Conservation (phyloP, 768 basidiomycete genomes). For the Russula griseocarnosa region DNA sequence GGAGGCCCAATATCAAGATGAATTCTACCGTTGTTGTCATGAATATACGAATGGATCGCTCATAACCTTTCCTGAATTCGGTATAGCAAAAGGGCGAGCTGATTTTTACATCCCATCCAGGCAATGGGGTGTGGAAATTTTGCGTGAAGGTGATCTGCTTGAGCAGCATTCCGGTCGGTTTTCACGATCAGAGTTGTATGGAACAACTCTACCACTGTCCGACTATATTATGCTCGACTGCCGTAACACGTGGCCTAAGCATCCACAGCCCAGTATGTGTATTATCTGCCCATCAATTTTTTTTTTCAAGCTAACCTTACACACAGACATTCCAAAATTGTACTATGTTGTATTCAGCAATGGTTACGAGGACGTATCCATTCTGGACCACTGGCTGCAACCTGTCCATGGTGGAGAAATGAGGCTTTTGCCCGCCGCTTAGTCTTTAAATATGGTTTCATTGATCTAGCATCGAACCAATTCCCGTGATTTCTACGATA, state of each 20-base stretch:
- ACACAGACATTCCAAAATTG: background rate
- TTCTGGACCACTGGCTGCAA: background rate
- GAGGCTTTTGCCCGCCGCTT: no score
- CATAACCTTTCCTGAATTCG: background rate
- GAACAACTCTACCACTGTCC: background rate
- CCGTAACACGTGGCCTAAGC: background rate
- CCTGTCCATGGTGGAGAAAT: background rate
- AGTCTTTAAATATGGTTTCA: no score
- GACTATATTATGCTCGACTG: background rate
- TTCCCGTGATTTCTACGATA: no score
- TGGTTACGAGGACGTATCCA: background rate
- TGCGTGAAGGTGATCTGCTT: background rate
- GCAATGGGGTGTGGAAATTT: background rate
- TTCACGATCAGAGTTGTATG: background rate
- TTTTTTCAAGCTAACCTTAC: background rate
- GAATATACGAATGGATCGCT: background rate
- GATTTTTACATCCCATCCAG: background rate
- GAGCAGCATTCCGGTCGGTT: background rate
- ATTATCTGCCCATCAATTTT: background rate
- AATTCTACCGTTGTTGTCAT: background rate
- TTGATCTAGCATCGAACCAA: no score
- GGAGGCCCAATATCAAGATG: background rate
- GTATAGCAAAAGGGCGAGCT: background rate
- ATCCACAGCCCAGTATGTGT: background rate
- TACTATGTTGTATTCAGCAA: background rate